Evolutionary conservation across 371 early-diverging fungal genomes (phyloP).

Genomic region (Haplosporangium sp.): DNA sequence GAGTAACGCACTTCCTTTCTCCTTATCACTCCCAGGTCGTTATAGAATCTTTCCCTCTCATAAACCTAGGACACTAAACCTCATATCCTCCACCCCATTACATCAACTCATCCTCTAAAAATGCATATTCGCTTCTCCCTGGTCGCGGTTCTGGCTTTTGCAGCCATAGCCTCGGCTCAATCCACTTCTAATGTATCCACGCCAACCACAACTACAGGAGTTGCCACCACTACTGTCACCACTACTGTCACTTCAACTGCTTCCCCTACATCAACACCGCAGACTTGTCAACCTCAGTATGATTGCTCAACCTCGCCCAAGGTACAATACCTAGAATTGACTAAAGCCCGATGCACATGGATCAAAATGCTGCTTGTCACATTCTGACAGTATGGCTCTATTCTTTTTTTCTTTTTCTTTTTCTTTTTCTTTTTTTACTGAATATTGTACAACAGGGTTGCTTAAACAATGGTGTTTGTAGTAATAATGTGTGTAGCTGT

Average conservation of each 20-base stretch:
- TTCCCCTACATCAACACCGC: too few relatives aligned
- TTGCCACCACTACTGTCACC: slow-evolving; percentile 5
- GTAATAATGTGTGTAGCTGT: slow-evolving; percentile 39
- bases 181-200: background rate
- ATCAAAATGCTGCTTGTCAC: too few relatives aligned
- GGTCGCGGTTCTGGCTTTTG: background rate
- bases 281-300: too few relatives aligned
- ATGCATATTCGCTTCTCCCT: slow-evolving; percentile 5
- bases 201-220: background rate
- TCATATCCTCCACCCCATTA: background rate
- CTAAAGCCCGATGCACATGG: too few relatives aligned
- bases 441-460: too few relatives aligned
- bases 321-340: too few relatives aligned
- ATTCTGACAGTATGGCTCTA: too few relatives aligned
- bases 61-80: too few relatives aligned
- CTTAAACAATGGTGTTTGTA: too few relatives aligned
- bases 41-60: background rate
- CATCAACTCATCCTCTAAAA: background rate
- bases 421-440: too few relatives aligned
- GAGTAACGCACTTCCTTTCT: background rate
- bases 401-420: too few relatives aligned
- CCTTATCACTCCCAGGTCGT: background rate
- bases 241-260: slow-evolving; percentile 5
- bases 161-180: slow-evolving; percentile 9
- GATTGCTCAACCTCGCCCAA: too few relatives aligned